phyloP scores from a whole-genome alignment of 108 stramenopile genomes.

The Nitzschia sp. region DNA sequence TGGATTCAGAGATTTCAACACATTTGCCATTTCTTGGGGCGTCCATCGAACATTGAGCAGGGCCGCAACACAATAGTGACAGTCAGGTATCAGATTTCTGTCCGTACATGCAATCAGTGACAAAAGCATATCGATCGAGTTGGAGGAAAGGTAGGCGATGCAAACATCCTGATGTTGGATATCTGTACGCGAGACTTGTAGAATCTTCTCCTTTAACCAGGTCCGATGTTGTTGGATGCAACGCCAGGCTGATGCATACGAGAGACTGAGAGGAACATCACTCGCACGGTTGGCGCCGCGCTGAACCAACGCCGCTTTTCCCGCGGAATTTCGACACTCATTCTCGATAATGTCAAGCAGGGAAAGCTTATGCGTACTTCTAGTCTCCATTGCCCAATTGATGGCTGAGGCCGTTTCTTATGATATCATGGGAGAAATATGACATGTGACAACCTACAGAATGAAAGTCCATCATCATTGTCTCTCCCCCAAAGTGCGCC shows the following conservation, averaged over 20 bases:
- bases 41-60: conserved; percentile 83
- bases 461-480: no score
- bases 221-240: conserved; percentile 14
- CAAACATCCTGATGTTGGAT: conserved; percentile 10
- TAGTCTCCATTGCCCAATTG: no score
- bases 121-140: conserved; percentile 63
- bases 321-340: not conserved
- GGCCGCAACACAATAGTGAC: conserved; percentile 50
- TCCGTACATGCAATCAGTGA: conserved; percentile 64
- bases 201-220: conserved; percentile 14
- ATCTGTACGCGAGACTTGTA: not conserved
- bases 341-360: not conserved
- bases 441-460: no score
- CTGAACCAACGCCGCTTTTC: not conserved
- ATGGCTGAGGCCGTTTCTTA: no score
- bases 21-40: conserved; percentile 57
- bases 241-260: not conserved
- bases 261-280: not conserved
- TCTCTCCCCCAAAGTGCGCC: no score
- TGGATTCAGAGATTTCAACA: conserved; percentile 33
- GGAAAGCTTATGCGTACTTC: not conserved
- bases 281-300: not conserved
- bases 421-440: no score
- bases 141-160: conserved; percentile 46
- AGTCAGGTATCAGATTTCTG: no score